A percentile compares a stretch with the other conserved stretches of the same genome.
phyloP scores from a whole-genome alignment of 2,329 filamentous ascomycete species.

The Fusarium camptoceras region DNA sequence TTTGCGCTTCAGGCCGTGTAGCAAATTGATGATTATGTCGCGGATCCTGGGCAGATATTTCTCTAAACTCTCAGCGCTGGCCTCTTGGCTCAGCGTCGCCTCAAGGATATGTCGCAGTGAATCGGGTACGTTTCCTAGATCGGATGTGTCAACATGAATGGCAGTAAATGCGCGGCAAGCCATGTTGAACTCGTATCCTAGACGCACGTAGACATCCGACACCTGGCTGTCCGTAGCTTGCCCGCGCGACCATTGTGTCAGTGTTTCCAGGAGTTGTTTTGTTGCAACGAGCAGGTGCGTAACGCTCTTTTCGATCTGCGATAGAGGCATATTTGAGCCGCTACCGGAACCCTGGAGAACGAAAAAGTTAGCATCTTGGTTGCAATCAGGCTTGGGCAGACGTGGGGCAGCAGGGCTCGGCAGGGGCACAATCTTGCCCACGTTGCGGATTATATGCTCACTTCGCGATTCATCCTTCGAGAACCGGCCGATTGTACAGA shows the following conservation, averaged over 20 bases:
- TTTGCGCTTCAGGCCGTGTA: slow-evolving; percentile 96
- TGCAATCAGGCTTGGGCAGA: slow-evolving; percentile 29
- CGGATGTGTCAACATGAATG: slow-evolving; percentile 94
- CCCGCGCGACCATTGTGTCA: slow-evolving; percentile 96
- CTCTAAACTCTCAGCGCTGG: slow-evolving; percentile 91
- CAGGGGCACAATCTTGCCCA: slow-evolving; percentile 31
- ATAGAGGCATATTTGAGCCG: slow-evolving; percentile 80
- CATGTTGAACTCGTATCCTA: slow-evolving; percentile 99
- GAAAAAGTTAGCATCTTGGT: slow-evolving; percentile 43
- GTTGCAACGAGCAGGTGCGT: slow-evolving; percentile 97
- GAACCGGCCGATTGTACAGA: slow-evolving; percentile 59
- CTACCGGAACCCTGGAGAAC: slow-evolving; percentile 60
- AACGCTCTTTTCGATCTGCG: slow-evolving; percentile 98
- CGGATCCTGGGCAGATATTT: slow-evolving; percentile 93
- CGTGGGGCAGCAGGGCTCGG: slow-evolving; percentile 38
- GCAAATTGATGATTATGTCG: slow-evolving; percentile 97
- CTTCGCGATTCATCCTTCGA: slow-evolving; percentile 51
- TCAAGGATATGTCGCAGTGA: slow-evolving; percentile 90
- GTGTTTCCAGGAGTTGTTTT: slow-evolving; percentile 95
- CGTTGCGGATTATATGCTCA: slow-evolving; percentile 40
- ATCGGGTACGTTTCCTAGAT: slow-evolving; percentile 95
- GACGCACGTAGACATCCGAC: slow-evolving; percentile 95
- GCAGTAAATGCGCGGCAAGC: slow-evolving; percentile 96
- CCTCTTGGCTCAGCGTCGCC: slow-evolving; percentile 95
- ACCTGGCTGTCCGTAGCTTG: slow-evolving; percentile 94